phyloP scores from a whole-genome alignment of 1,284 basidiomycete genomes.

The Rhodotorula sp. region DNA sequence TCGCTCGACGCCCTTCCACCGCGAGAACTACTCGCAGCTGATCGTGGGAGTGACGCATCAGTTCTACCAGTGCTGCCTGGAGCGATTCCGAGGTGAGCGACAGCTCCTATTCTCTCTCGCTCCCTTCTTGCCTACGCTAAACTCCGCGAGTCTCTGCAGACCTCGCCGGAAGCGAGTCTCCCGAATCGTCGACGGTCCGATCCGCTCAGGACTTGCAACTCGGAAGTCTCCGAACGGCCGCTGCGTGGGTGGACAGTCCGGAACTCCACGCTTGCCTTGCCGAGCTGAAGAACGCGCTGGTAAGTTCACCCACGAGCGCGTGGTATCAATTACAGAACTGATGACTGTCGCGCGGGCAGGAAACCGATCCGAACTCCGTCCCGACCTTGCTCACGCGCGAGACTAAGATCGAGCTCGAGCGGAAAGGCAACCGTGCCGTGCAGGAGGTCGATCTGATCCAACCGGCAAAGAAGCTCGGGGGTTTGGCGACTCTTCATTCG shows the following conservation, averaged over 20 bases:
- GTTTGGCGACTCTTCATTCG: slow-evolving; percentile 75
- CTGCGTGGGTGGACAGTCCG: slow-evolving; percentile 78
- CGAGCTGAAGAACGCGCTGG: slow-evolving; percentile 51
- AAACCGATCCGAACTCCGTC: neutral
- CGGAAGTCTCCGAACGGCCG: slow-evolving; percentile 57
- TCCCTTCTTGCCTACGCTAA: too few species aligned
- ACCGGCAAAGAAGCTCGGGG: slow-evolving; percentile 70
- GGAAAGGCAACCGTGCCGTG: slow-evolving; percentile 60
- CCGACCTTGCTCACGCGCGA: slow-evolving; percentile 55
- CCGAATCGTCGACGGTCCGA: slow-evolving; percentile 1
- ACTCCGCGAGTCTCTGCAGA: slow-evolving; percentile 18
- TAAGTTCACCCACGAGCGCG: neutral
- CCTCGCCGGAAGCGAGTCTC: slow-evolving; percentile 37
- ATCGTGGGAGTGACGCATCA: slow-evolving; percentile 94
- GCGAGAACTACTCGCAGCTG: slow-evolving; percentile 88
- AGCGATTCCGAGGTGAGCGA: slow-evolving; percentile 68
- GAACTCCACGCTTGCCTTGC: slow-evolving; percentile 72
- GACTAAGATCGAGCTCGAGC: slow-evolving; percentile 67
- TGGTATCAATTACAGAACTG: neutral
- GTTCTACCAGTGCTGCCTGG: slow-evolving; percentile 90
- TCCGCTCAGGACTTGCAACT: neutral
- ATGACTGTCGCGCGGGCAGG: neutral
- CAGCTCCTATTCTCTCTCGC: neutral
- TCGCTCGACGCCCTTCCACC: slow-evolving; percentile 88
- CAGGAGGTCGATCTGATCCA: slow-evolving; percentile 68